Conservation (phyloP, 2,329 filamentous ascomycete species). For the Cladosporium sp. region DNA sequence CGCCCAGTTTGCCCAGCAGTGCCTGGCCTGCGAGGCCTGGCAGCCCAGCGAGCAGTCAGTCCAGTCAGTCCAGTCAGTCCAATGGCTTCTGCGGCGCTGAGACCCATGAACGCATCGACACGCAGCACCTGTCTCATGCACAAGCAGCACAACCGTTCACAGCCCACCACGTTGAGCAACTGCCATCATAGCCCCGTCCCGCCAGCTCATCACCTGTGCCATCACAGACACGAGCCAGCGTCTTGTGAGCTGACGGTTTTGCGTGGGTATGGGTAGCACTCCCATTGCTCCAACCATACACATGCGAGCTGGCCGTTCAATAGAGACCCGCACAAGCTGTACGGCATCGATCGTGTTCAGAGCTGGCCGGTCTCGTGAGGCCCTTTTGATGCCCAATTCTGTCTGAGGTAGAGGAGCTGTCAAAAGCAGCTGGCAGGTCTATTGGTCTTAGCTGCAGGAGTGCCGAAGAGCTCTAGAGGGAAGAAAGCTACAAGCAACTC, state of each 20-base stretch:
- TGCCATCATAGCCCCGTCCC: background rate
- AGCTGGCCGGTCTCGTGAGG: background rate
- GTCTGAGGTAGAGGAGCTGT: background rate
- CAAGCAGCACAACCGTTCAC: slow-evolving; percentile 1
- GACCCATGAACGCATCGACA: slow-evolving; percentile 11
- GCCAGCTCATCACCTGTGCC: slow-evolving; percentile 2
- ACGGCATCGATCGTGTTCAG: slow-evolving; percentile 2
- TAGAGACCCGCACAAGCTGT: slow-evolving; percentile 12
- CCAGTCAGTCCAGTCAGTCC: background rate
- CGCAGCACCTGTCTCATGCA: slow-evolving; percentile 11
- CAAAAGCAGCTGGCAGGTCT: background rate
- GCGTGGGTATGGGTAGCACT: background rate
- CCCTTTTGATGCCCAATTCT: slow-evolving; percentile 9
- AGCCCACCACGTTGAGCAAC: slow-evolving; percentile 9
- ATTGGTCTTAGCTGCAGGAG: slow-evolving; percentile 2
- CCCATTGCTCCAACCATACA: slow-evolving; percentile 2
- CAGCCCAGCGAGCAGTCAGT: background rate
- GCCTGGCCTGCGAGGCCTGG: background rate
- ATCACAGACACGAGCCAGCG: slow-evolving; percentile 7
- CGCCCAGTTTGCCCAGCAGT: background rate
- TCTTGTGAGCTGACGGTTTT: background rate
- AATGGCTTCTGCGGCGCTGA: slow-evolving; percentile 3
- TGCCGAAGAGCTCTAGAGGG: slow-evolving; percentile 6
- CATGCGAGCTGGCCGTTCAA: background rate
- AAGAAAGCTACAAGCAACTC: background rate